phyloP scores from a whole-genome alignment of 2,329 filamentous ascomycete species.

The Pestalotiopsis sp. region DNA sequence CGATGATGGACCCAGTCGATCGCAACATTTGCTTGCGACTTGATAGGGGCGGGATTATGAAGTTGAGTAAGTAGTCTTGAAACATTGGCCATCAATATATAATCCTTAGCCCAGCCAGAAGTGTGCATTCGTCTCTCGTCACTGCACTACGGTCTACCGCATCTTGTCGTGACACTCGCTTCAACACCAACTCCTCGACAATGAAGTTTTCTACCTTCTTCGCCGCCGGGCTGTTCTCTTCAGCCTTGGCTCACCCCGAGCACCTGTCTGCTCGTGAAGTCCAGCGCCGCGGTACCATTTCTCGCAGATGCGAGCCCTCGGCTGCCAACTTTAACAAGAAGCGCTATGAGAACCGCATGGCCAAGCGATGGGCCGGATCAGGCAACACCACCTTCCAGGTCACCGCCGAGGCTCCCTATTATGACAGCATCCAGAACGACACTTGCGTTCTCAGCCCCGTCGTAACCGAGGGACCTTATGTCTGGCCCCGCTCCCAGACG shows the following conservation, averaged over 20 bases:
- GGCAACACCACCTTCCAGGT: constrained; percentile 24
- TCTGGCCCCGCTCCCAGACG: constrained; percentile 41
- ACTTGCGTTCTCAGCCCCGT: constrained; percentile 45
- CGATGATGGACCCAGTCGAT: background rate
- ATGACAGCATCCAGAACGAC: constrained; percentile 41
- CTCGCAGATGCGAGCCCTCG: constrained; percentile 23
- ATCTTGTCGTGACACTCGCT: background rate
- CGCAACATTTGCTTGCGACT: background rate
- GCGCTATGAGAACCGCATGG: constrained; percentile 19
- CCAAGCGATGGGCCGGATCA: background rate
- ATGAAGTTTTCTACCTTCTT: background rate
- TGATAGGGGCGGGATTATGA: background rate
- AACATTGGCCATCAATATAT: background rate
- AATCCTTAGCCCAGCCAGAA: background rate
- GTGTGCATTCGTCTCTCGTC: background rate
- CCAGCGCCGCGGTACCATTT: constrained; percentile 20
- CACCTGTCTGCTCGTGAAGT: background rate
- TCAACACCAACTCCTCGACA: background rate
- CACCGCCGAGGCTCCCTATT: constrained; percentile 25
- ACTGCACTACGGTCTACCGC: background rate
- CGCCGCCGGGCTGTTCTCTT: background rate
- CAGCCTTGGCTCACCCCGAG: background rate
- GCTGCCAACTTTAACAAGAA: constrained; percentile 24
- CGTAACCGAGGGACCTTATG: constrained; percentile 46
- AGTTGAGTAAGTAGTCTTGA: background rate